Conservation (phyloP, 768 basidiomycete genomes). For the Serendipita vermifera region DNA sequence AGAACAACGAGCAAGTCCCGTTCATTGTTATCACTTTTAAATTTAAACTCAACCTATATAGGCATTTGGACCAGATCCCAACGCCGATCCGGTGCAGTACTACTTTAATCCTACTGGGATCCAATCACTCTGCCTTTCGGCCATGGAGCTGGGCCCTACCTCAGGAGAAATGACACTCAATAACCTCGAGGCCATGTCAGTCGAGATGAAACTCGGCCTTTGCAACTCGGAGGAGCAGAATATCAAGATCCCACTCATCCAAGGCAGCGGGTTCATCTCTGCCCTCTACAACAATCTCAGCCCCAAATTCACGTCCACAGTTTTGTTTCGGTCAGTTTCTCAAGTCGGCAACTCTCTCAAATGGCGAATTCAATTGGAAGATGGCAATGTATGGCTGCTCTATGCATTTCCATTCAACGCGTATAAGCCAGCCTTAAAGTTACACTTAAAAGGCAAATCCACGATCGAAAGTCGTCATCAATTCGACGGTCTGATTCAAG, state of each 20-base stretch:
- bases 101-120: constrained; percentile 3
- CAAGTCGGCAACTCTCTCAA: neutral
- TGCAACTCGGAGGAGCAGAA: neutral
- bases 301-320: constrained; percentile 3
- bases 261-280: constrained; percentile 9
- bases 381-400: constrained; percentile 9
- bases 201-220: neutral
- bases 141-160: neutral
- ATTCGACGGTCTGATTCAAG: constrained; percentile 7
- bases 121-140: neutral
- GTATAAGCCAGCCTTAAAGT: neutral
- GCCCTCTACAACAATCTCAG: neutral
- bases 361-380: neutral
- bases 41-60: neutral
- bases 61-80: constrained; percentile 9
- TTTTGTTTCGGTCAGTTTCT: neutral
- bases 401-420: neutral
- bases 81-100: constrained; percentile 1
- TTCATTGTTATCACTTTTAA: neutral
- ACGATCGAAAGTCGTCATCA: neutral
- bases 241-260: constrained; percentile 8
- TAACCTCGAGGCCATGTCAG: neutral
- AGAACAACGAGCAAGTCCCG: neutral
- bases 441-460: neutral
- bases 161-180: neutral